Base-by-base conservation (phyloP, 2,329 filamentous ascomycete species). In the Sclerotinia trifoliorum region DNA sequence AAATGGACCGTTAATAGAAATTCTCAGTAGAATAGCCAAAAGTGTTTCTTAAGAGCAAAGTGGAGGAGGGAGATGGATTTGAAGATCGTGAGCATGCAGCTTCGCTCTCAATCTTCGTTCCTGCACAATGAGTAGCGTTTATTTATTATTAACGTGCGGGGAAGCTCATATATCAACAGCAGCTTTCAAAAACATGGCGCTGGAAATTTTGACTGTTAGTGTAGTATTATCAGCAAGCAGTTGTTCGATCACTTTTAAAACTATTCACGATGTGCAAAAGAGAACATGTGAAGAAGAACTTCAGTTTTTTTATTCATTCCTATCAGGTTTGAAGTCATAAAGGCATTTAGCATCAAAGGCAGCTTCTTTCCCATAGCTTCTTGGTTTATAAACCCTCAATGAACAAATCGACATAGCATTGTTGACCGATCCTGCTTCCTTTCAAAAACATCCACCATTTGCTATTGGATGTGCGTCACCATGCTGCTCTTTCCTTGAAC, bases 401-500 rank as follows among this genome's bases (percentile, higher is more conserved):
- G 71, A 65, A 76, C 76, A 76, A 75, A 74, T 73, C 76, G 76
- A 78, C 68, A 70, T 69, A 65, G 64, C 44, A 54, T 42, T 44
- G 35, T 76, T 78, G 75, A 77, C 76, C 75, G 73, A 72, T 73
- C 71, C 74, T 73, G 55, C 73, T 76, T 76, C 77, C 75, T 73
- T 72, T 69, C 70, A 69, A 73, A 71, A 42, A 69, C 70, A 73
- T 73, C 75, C 73, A 74, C 74, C 78, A 80, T 75, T 75, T 57
- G 77, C 75, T 75, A 72, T 75, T 75, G 67, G 71, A 63, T 75
- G 70, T 72, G 75, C 77, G 76, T 78, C 77, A 78, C 75, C 75
- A 76, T 66, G 72, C 70, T 71, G 61, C 51, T 77, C 74, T 71
- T 74, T 76, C 77, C 75, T 74, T 75, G 75, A 77, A 77, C 75